phyloP scores from a whole-genome alignment of 805 yeast genomes.

The Isabelozyma gotoi region DNA sequence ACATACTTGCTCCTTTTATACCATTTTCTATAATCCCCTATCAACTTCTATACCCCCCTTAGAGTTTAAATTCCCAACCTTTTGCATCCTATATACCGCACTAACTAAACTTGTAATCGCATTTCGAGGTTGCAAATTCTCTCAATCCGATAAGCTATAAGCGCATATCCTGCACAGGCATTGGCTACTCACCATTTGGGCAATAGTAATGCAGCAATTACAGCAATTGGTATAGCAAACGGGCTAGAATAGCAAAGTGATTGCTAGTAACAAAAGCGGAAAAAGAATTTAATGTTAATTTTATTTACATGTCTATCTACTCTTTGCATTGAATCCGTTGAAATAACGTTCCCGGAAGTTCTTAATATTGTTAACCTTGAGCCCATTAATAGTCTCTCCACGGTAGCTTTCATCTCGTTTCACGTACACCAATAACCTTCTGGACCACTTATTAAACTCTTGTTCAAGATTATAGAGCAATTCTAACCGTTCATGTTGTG shows the following conservation, averaged over 20 bases:
- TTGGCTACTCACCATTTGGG: too few relatives aligned
- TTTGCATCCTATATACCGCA: background rate
- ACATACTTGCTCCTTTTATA: background rate
- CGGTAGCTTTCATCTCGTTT: slow-evolving; percentile 52
- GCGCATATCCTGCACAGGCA: slow-evolving; percentile 11
- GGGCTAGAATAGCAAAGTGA: background rate
- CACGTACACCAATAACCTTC: slow-evolving; percentile 79
- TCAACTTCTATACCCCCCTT: background rate
- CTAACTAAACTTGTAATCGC: slow-evolving; percentile 5
- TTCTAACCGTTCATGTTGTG: slow-evolving; percentile 73
- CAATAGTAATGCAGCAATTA: too few relatives aligned
- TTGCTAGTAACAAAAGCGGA: background rate
- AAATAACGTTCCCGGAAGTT: slow-evolving; percentile 77
- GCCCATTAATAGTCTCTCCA: slow-evolving; percentile 47
- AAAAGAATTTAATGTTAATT: background rate
- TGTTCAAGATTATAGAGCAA: slow-evolving; percentile 77
- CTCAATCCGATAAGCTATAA: slow-evolving; percentile 13
- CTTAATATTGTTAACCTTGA: slow-evolving; percentile 47
- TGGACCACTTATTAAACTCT: slow-evolving; percentile 89
- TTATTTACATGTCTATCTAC: slow-evolving; percentile 14
- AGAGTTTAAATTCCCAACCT: background rate
- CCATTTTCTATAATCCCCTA: background rate
- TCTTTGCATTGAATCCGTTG: slow-evolving; percentile 53
- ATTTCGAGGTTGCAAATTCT: slow-evolving; percentile 4
- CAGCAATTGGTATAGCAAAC: background rate